A percentile compares a stretch with the other conserved stretches of the same genome.
phyloP scores from a whole-genome alignment of 257 asterid species.

The Rehmannia glutinosa region DNA sequence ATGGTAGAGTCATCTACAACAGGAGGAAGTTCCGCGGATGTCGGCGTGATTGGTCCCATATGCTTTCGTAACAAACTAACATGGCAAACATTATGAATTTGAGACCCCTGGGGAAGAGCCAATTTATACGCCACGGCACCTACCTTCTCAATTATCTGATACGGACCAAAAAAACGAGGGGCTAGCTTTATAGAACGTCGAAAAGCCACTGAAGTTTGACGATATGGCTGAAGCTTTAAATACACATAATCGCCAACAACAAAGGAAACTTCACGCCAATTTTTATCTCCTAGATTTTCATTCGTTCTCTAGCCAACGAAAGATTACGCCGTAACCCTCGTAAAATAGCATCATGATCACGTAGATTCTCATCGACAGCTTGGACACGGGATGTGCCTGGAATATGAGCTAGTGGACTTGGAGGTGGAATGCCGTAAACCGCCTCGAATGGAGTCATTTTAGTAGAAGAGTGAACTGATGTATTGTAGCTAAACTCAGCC shows the following conservation, averaged over 20 bases:
- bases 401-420: too few species aligned
- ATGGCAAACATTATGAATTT: neutral
- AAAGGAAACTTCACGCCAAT: too few species aligned
- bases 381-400: neutral
- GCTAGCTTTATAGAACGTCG: neutral
- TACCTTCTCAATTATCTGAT: neutral
- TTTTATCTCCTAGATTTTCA: too few species aligned
- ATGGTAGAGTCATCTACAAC: neutral
- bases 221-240: too few species aligned
- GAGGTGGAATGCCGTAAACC: too few species aligned
- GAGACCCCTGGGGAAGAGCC: neutral
- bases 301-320: too few species aligned
- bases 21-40: neutral
- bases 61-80: conserved; percentile 2
- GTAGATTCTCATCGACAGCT: neutral
- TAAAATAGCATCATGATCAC: neutral
- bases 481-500: too few species aligned
- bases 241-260: too few species aligned
- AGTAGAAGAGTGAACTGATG: neutral
- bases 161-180: neutral
- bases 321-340: neutral
- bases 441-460: too few species aligned
- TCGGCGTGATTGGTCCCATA: neutral
- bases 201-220: neutral
- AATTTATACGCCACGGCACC: neutral